Conservation (phyloP, 345 rosid genomes). For the Adansonia digitata region DNA sequence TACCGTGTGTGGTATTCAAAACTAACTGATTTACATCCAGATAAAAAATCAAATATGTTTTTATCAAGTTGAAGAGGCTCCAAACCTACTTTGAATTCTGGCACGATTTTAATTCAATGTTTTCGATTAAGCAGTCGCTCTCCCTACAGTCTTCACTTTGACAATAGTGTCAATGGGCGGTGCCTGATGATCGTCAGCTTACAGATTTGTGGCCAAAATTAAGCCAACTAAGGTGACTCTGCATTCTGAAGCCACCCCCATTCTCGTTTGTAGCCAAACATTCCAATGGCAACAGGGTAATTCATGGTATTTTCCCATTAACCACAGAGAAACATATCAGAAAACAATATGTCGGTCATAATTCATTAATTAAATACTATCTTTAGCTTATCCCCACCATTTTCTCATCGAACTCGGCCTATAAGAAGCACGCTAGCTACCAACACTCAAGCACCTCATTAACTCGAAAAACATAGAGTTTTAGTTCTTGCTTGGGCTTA, state of each 20-base stretch:
- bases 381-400: conserved; percentile 25
- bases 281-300: neutral
- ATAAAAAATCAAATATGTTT: too few species aligned
- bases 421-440: conserved; percentile 17
- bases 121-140: neutral
- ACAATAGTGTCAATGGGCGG: conserved; percentile 26
- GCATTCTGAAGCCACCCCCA: neutral
- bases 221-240: conserved; percentile 18
- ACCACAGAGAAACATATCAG: neutral
- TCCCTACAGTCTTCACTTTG: neutral
- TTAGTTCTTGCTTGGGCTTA: neutral
- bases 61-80: too few species aligned
- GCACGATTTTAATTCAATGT: neutral
- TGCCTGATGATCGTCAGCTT: conserved; percentile 10
- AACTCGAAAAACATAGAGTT: neutral
- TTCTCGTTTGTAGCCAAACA: conserved; percentile 8
- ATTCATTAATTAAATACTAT: conserved; percentile 10
- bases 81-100: too few species aligned
- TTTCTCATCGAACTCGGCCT: conserved; percentile 2
- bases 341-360: conserved; percentile 32
- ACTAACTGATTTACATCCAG: too few species aligned
- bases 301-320: neutral
- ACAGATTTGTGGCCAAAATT: conserved; percentile 18
- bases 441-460: neutral
- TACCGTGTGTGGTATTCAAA: too few species aligned